Percentiles rank a stretch among this genome's conserved stretches.
Evolutionary conservation across 768 basidiomycete species (phyloP).

Genomic region (Tylopilus cervinicoccineus): DNA sequence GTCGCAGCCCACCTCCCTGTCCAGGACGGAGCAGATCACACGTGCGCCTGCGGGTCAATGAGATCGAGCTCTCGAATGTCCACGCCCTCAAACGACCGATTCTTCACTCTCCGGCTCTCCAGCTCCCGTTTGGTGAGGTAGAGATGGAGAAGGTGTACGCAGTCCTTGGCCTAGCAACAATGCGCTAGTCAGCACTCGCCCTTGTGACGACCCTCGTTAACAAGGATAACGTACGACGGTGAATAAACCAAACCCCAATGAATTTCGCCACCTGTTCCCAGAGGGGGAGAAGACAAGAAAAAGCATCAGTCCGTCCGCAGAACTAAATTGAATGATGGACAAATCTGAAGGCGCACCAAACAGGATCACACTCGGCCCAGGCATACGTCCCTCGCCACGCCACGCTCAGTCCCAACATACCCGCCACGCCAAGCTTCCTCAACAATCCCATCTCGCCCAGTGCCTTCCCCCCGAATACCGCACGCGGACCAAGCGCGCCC

Average conservation of each 20-base stretch:
- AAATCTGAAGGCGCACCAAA: slow-evolving; percentile 45
- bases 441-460: slow-evolving; percentile 15
- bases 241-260: slow-evolving; percentile 64
- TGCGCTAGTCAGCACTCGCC: neutral
- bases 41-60: slow-evolving; percentile 33
- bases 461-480: slow-evolving; percentile 16
- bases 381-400: slow-evolving; percentile 53
- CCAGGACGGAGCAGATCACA: neutral
- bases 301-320: neutral
- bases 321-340: neutral
- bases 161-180: slow-evolving; percentile 55
- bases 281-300: neutral
- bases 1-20: neutral
- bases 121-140: slow-evolving; percentile 71
- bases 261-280: slow-evolving; percentile 55
- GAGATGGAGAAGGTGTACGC: slow-evolving; percentile 60
- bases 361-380: slow-evolving; percentile 69
- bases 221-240: slow-evolving; percentile 44
- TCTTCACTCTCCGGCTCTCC: slow-evolving; percentile 64
- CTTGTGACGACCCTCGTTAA: no score
- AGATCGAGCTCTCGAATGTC: slow-evolving; percentile 65
- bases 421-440: slow-evolving; percentile 24
- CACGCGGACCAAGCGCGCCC: slow-evolving; percentile 8
- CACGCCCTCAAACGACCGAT: slow-evolving; percentile 68
- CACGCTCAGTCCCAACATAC: slow-evolving; percentile 40